These are phyloP conservation scores for Nymphaea thermarum DNA, from an alignment of 164 flowering plant genomes.

Conservation along the genomic window DNA sequence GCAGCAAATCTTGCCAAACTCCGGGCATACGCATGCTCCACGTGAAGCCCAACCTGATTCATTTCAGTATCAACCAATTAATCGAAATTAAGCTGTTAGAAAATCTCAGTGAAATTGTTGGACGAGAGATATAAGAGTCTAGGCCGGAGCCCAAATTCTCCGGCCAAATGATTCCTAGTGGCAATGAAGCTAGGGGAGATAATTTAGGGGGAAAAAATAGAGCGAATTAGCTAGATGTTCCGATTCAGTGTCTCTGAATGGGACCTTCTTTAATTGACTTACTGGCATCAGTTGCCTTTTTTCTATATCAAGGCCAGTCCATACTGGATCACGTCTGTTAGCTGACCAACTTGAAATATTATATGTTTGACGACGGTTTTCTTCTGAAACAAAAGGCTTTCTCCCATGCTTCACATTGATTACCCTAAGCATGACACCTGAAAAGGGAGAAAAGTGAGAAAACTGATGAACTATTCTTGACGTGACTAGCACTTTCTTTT, in stretches of 20 bases:
- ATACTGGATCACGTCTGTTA: conserved; percentile 37
- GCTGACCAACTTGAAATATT: conserved; percentile 31
- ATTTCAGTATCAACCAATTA: conserved; percentile 3
- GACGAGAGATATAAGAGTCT: background rate
- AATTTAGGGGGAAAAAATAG: too few species aligned
- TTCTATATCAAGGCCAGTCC: conserved; percentile 65
- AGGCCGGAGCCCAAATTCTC: too few species aligned
- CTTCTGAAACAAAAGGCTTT: conserved; percentile 43
- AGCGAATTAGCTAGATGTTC: too few species aligned
- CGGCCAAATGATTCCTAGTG: too few species aligned
- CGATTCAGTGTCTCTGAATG: too few species aligned
- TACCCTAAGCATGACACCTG: conserved; percentile 30
- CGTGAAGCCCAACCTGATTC: conserved; percentile 80
- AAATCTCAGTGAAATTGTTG: conserved; percentile 1
- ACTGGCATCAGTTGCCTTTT: conserved; percentile 76
- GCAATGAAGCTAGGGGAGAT: too few species aligned
- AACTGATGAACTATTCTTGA: background rate
- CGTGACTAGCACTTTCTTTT: too few species aligned
- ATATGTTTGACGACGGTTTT: conserved; percentile 75
- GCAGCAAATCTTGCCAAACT: conserved; percentile 95
- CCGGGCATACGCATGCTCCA: conserved; percentile 78
- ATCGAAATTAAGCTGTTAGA: conserved; percentile 8
- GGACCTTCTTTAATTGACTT: conserved; percentile 14
- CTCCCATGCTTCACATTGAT: conserved; percentile 41
- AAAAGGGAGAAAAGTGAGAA: conserved; percentile 2